phyloP scores from a whole-genome alignment of 2,329 filamentous ascomycete species.

The Trichoderma koningiopsis region DNA sequence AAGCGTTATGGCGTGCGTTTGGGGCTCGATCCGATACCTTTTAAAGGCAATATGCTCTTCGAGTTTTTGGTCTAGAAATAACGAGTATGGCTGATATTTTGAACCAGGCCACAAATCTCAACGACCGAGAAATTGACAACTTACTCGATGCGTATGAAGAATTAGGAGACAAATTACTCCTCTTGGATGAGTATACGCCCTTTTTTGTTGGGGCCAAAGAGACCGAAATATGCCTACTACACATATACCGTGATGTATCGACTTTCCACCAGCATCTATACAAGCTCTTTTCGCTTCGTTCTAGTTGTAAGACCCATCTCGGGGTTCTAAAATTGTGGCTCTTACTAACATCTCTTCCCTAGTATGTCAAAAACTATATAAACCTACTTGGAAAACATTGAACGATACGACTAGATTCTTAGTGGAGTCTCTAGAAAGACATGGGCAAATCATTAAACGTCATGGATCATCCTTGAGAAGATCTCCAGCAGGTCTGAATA shows the following conservation, averaged over 20 bases:
- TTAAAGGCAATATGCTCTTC: background rate
- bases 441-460: background rate
- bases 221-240: background rate
- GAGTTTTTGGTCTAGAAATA: background rate
- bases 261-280: background rate
- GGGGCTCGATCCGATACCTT: background rate
- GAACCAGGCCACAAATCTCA: background rate
- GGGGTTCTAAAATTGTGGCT: rapidly evolving
- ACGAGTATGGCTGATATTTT: background rate
- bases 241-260: background rate
- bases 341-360: background rate
- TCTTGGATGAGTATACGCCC: background rate
- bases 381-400: constrained; percentile 2
- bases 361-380: constrained; percentile 4
- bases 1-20: constrained; percentile 1
- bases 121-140: background rate
- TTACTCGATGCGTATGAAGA: constrained; percentile 6
- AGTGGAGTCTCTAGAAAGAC: background rate
- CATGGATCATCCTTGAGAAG: background rate
- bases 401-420: background rate
- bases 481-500: background rate
- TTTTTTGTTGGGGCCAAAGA: background rate
- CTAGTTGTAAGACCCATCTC: background rate
- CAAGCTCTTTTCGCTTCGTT: background rate
- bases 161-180: background rate